Evolutionary conservation across 805 yeast genomes (phyloP), one percentile per base, ranked within the genome.

Genomic region (Hyphopichia homilentoma): DNA sequence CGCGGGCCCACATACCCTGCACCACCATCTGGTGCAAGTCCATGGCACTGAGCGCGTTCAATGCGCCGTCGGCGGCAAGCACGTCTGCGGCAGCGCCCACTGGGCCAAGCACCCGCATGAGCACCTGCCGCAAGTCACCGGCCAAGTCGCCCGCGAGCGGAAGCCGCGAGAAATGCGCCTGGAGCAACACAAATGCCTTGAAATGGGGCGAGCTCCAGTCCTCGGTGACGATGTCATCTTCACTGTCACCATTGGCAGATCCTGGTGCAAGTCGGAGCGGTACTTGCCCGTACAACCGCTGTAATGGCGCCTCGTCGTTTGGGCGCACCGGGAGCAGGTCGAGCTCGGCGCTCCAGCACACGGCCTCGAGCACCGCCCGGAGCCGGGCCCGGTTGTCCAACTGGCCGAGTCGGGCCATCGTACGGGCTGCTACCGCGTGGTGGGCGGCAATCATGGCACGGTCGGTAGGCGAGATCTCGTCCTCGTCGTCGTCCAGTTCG

Each of bases 1-100:
- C 95, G 6, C 77, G 67, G 43, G 78, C 84, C 95, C 96, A 87
- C 16, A 84, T 64, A 1, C 84, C 94, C 54, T 90, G 97, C 1
- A 82, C 76, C 5, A 86, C 59, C 94, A 87, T 84, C 52, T 93
- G 98, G 2, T 84, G 73, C 32, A 88, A 52, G 51, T 93, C 97
- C 84, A 93, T 84, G 0, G 86, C 90, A 27, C 73, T 70, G 43
- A 86, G 68, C 0, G 95, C 88, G 52, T 79, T 83, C 47, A 89
- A 59, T 43, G 73, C 66, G 0, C 97, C 96, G 38, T 87, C 87
- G 43, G 86, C 75, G 0, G 95, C 79, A 23, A 88, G 60, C 1
- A 81, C 60, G 53, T 93, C 97, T 13, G 85, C 79, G 29, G 78
- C 61, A 0, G 90, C 85, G 43, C 79, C 70, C 6, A 85, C 57